Base-by-base conservation (phyloP, 1,284 basidiomycete genomes). In the Waitea zeae region DNA sequence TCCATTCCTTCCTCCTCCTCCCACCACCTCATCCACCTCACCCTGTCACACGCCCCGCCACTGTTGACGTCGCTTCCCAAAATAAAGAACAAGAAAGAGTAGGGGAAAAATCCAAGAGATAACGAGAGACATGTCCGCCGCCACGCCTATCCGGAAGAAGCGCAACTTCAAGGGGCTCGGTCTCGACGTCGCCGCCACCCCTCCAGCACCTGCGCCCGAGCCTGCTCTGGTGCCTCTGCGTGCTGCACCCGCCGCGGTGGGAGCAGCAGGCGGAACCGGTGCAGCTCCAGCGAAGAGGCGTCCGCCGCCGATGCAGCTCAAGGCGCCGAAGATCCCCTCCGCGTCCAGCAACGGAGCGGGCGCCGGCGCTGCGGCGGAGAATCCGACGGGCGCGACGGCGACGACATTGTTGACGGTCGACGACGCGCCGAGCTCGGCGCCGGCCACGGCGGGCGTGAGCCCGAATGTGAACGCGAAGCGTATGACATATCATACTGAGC, bases 161-260 rank as follows among this genome's bases (percentile, higher is more conserved):
- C 67, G 80, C 38, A 83, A 84, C 54, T 81, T 81, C 62, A 82
- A 82, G 54, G 65, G 64, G 22, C 67, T 84, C 18, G 64, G 69
- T 44, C 69, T 83, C 43, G 60, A 74, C 46, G 69, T 71, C 33
- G 42, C 59, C 33, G 53, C 61, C 29, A 54, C 68, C 12, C 48
- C 58, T 20, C 51, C 62, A 11, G 47, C 56, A 22, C 52, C 61
- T 2, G 52, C 63, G 3, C 54, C 56, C 20, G 55, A 60, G 40
- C 48, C 52, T 33, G 53, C 51, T 32, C 49, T 50, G 38, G 44
- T 52, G 34, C 58, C 63, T 3, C 52, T 44, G 17, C 53, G 54
- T 12, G 48, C 47, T 6, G 54, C 56, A 6, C 52, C 54, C 12
- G 24, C n/a, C 7, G 24, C 24, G 24, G 24, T 7, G 9, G 49